Conservation (phyloP, 257 asterid genomes). For the Salvia rosmarinus region DNA sequence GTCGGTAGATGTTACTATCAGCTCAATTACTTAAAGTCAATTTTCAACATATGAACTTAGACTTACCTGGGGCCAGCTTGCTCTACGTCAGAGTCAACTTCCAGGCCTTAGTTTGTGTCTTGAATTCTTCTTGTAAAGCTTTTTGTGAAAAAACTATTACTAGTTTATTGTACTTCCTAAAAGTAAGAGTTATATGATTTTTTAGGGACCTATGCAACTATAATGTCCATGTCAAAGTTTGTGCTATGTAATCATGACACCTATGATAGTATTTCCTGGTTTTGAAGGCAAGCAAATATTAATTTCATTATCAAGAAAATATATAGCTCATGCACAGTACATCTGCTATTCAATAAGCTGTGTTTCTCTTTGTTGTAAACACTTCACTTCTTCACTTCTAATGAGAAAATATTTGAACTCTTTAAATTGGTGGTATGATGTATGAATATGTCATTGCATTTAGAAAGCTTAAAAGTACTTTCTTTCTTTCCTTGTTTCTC, state of each 20-base stretch:
- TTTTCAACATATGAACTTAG: background rate
- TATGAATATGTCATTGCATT: background rate
- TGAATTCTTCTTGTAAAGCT: background rate
- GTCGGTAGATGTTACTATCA: background rate
- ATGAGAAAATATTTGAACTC: background rate
- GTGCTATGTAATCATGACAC: background rate
- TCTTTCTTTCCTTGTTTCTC: background rate
- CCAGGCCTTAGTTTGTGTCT: background rate
- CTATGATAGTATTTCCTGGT: slow-evolving; percentile 1
- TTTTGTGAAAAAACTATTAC: background rate
- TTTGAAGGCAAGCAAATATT: background rate
- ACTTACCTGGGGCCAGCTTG: background rate
- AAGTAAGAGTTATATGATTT: background rate
- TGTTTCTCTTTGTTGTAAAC: background rate
- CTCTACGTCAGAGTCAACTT: background rate
- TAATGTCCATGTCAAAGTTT: background rate
- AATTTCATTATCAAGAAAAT: no score
- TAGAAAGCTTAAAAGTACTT: background rate
- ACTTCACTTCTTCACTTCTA: background rate
- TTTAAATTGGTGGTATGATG: background rate
- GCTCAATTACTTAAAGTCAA: background rate
- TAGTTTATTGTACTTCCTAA: background rate
- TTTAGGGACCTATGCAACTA: background rate
- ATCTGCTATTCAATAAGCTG: background rate
- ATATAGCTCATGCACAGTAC: background rate